phyloP scores from a whole-genome alignment of 148 eudicot species.

The Fagopyrum esculentum region DNA sequence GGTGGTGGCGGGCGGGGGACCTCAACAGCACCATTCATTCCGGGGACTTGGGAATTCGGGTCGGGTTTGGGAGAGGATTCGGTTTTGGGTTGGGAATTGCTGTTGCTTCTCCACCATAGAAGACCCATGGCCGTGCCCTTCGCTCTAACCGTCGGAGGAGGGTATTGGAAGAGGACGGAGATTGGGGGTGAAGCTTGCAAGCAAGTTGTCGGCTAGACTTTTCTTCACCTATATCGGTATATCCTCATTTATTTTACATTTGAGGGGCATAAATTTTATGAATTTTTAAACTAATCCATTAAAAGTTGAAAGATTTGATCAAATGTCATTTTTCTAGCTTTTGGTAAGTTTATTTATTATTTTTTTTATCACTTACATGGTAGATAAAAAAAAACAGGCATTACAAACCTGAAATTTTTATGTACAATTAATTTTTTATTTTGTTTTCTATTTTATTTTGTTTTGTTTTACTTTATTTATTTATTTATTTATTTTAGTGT shows the following conservation, averaged over 20 bases:
- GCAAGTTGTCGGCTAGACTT: not conserved
- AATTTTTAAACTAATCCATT: no score
- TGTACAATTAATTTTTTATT: no score
- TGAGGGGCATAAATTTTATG: no score
- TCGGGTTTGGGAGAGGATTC: constrained; percentile 20
- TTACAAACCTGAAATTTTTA: no score
- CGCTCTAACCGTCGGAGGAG: not conserved
- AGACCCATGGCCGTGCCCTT: constrained; percentile 41
- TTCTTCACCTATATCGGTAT: not conserved
- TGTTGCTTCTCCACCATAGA: constrained; percentile 43
- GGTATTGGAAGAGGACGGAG: not conserved
- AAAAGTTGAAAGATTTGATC: no score
- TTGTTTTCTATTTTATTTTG: no score
- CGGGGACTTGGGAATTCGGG: constrained; percentile 21
- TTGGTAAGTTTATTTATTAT: no score
- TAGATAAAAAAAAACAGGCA: no score
- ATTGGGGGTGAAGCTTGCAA: not conserved
- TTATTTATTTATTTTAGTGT: no score
- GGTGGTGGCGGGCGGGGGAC: constrained; percentile 37
- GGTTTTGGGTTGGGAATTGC: constrained; percentile 15
- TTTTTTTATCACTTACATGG: no score
- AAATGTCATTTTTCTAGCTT: no score
- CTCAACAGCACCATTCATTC: constrained; percentile 51
- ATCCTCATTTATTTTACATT: not conserved
- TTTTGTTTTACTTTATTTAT: no score